These are phyloP conservation scores for Exophiala oligosperma DNA, from an alignment of 2,329 filamentous ascomycete genomes.

Conservation along the genomic window DNA sequence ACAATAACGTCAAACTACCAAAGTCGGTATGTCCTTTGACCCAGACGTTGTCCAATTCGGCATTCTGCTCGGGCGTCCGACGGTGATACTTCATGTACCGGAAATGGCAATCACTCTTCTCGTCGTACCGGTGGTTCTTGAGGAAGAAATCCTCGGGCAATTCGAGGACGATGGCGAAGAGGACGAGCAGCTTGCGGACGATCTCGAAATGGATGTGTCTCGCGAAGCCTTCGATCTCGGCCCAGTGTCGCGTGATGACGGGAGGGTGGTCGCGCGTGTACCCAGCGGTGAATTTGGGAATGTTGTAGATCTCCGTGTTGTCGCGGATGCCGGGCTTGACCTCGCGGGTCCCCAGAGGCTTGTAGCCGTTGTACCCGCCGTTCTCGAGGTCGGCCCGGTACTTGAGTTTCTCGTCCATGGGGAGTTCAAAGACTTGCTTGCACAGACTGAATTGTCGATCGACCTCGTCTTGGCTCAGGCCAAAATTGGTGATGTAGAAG, in stretches of 20 bases:
- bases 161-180: conserved; percentile 61
- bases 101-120: conserved; percentile 58
- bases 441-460: conserved; percentile 62
- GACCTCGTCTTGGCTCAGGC: conserved; percentile 57
- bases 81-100: conserved; percentile 61
- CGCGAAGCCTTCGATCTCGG: conserved; percentile 58
- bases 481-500: conserved; percentile 64
- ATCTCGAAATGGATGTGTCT: conserved; percentile 55
- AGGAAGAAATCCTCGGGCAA: conserved; percentile 59
- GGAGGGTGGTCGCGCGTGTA: conserved; percentile 48
- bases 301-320: conserved; percentile 62
- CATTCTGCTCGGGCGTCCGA: conserved; percentile 49
- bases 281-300: conserved; percentile 55
- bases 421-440: conserved; percentile 56
- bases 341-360: conserved; percentile 44
- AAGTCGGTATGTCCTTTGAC: conserved; percentile 57
- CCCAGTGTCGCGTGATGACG: conserved; percentile 50
- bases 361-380: conserved; percentile 59
- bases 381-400: conserved; percentile 52
- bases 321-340: conserved; percentile 40
- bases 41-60: conserved; percentile 44
- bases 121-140: conserved; percentile 57
- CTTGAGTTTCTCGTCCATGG: conserved; percentile 60
- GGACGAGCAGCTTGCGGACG: conserved; percentile 54
- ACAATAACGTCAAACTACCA: conserved; percentile 57